Percentiles rank a stretch among this genome's conserved stretches.
phyloP scores from a whole-genome alignment of 2,329 filamentous ascomycete species.

The Macrophomina phaseolina region DNA sequence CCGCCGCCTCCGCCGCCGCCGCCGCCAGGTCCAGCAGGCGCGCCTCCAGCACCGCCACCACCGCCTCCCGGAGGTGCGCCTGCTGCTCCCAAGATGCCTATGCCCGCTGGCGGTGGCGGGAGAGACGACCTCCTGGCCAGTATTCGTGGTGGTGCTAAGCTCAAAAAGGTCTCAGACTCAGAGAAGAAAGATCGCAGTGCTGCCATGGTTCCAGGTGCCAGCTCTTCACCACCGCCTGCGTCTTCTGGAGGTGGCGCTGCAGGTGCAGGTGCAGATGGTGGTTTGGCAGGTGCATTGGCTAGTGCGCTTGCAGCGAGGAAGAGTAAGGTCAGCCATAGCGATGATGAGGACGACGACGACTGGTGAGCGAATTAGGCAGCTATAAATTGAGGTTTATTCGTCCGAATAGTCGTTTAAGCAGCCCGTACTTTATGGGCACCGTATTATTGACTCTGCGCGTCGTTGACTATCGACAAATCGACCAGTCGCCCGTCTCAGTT shows the following conservation, averaged over 20 bases:
- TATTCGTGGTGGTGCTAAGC: constrained; percentile 68
- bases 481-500: too few relatives aligned
- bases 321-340: constrained; percentile 90
- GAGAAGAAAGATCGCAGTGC: constrained; percentile 75
- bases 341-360: constrained; percentile 79
- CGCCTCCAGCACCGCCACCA: constrained; percentile 47
- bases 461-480: too few relatives aligned
- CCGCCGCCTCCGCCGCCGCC: constrained; percentile 47
- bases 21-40: constrained; percentile 30
- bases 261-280: constrained; percentile 41
- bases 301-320: constrained; percentile 86
- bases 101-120: constrained; percentile 50
- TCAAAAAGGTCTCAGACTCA: constrained; percentile 76
- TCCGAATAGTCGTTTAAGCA: too few relatives aligned
- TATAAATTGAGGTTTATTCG: too few relatives aligned
- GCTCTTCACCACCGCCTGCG: constrained; percentile 49
- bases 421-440: too few relatives aligned
- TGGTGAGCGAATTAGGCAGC: constrained; percentile 54
- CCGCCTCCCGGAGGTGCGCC: constrained; percentile 37
- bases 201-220: constrained; percentile 63
- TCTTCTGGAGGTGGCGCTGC: constrained; percentile 51
- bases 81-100: constrained; percentile 40
- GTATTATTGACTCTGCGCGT: too few relatives aligned
- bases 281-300: constrained; percentile 65
- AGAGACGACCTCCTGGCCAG: constrained; percentile 70